Evolutionary conservation across 352 stramenopile genomes (phyloP), one percentile per base, ranked within the genome.

Genomic region (Phytophthora colocasiae): DNA sequence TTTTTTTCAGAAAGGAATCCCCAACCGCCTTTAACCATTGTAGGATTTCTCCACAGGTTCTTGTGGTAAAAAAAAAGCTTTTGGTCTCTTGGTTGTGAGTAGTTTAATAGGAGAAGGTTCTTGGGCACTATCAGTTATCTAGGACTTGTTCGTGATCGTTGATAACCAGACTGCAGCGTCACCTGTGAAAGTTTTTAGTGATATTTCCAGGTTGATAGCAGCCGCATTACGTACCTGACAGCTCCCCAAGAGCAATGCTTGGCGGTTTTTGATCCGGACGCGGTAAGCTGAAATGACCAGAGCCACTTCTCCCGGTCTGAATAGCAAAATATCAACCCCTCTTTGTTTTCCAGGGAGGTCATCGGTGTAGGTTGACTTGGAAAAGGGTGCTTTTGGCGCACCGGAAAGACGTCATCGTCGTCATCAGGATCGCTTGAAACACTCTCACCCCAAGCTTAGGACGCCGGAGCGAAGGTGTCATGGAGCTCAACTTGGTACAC

Each of bases 21-120:
- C 63, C 22, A 90, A 52, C 4, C 56, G 53, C n/a, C 22, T 73
- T 75, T 17, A 90, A 58, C 81, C 81, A 90, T 6, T 10, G 9
- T 3, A 85, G 39, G 7, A 87, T 52, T 19, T 79, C 0, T 63
- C 38, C 0, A 68, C 38, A 22, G 26, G 36, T 36, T 68, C 54
- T 40, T 27, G 22, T 2, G 46, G 44, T 41, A n/a, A n/a, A n/a
- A n/a, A n/a, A n/a, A n/a, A n/a, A n/a, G 24, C 4, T 12, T 32
- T 2, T n/a, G n/a, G 26, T 14, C 17, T 32, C 31, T 46, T 24
- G 27, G 12, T 2, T 58, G 40, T 44, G 14, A 36, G n/a, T 36
- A 36, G 9, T 36, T 3, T 36, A 10, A 36, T 11, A 36, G 34
- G 38, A 45, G 49, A 47, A 40, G 27, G 10, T 36, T 36, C 9